These are phyloP conservation scores for Ajuga reptans DNA, from an alignment of 305 asterid species.

Conservation along the genomic window DNA sequence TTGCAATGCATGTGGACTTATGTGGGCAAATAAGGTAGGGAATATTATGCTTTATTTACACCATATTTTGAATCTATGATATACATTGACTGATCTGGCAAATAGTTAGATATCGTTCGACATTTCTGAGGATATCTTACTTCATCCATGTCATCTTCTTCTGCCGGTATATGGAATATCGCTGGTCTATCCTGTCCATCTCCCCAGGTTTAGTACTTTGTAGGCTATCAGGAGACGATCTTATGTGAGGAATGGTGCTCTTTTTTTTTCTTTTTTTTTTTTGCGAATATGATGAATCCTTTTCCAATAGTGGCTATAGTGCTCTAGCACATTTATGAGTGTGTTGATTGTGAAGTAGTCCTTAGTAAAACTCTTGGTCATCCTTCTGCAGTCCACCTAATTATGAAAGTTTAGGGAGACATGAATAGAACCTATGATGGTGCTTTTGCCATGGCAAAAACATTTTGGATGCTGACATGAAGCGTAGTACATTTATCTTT, in stretches of 20 bases:
- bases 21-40: constrained; percentile 84
- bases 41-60: background rate
- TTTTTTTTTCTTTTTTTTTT: too few species aligned
- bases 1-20: constrained; percentile 80
- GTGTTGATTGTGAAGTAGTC: background rate
- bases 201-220: constrained; percentile 1
- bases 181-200: background rate
- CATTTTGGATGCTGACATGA: too few species aligned
- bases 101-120: background rate
- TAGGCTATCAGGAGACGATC: constrained; percentile 1
- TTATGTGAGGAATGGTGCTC: background rate
- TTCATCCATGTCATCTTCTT: background rate
- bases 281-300: background rate
- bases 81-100: background rate
- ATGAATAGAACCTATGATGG: too few species aligned
- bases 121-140: background rate
- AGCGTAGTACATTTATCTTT: too few species aligned
- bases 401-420: background rate
- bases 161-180: background rate
- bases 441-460: too few species aligned
- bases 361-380: background rate
- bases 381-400: background rate
- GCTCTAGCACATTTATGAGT: background rate
- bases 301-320: background rate
- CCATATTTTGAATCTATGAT: background rate